Base-by-base conservation (phyloP, 108 stramenopile genomes). In the Aureococcus anophagefferens region DNA sequence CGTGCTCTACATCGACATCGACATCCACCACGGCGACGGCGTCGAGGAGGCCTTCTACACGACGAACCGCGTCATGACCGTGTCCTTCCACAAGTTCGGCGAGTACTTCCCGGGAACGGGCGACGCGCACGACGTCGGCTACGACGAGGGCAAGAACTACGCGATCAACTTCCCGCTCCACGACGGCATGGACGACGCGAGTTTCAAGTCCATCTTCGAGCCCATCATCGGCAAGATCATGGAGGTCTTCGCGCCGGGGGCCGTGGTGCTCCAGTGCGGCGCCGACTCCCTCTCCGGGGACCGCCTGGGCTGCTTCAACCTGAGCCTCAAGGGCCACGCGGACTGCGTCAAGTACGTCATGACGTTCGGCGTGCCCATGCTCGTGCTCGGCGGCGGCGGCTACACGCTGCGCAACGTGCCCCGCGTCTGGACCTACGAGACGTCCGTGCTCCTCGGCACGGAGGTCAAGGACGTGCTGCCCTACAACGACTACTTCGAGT, bases 1-100 rank as follows among this genome's bases (percentile, higher is more conserved):
- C 64, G 98, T 99, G 30, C 93, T 99, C n/a, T 99, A 99, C 83
- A 94, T 99, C 75, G 98, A 99, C 82, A 99, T 99, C 82, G 98
- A 99, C 79, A 96, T 99, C 65, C 98, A 99, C 84, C 98, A 99
- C 73, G 96, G 93, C 21, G 96, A 99, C 77, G 98, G 98, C 30
- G 95, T 97, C 30, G 95, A 94, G 74, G 94, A 93, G 80, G 97
- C 97, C 33, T 98, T 96, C 80, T 99, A 99, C 82, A 77, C 93
- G 18, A 99, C 96, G 68, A 93, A 97, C 81, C 90, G 98, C 28
- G 98, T 99, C 72, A 99, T 99, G 98, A 98, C 96, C 0, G 85
- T 82, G 35, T 90, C 89, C 25, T 98, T 99, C 77, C 98, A 99
- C 87, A 97, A 98, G 82, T 99, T 94, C 84, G 98, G 98, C 21